These are phyloP conservation scores for Ceratobasidium sp. DNA, from an alignment of 1,284 basidiomycete species.

Conservation along the genomic window DNA sequence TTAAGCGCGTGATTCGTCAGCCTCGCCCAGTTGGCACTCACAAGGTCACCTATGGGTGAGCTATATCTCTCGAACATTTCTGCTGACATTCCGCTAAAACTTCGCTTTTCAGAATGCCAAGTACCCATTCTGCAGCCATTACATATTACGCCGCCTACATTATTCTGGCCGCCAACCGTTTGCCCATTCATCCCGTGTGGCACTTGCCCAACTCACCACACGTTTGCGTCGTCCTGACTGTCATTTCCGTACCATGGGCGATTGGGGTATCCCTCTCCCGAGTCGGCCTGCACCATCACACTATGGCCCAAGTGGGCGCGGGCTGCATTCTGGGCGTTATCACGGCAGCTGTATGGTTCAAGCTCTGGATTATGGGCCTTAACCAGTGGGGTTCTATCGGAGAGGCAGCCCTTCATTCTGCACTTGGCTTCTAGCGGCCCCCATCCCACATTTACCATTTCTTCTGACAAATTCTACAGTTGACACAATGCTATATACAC, in stretches of 20 bases:
- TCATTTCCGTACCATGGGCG: constrained; percentile 63
- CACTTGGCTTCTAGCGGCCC: constrained; percentile 1
- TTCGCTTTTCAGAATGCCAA: constrained; percentile 73
- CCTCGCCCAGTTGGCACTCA: constrained; percentile 64
- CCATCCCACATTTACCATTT: no score
- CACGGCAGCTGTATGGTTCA: constrained; percentile 67
- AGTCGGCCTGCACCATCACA: constrained; percentile 83
- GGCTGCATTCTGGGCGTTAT: constrained; percentile 66
- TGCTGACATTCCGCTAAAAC: no score
- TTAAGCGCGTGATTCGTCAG: constrained; percentile 73
- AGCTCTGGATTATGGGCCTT: constrained; percentile 55
- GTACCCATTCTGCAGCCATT: constrained; percentile 82
- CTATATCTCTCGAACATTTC: constrained; percentile 41
- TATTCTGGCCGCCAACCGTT: constrained; percentile 60
- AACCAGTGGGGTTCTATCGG: constrained; percentile 16
- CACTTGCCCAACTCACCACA: constrained; percentile 48
- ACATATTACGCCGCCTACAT: constrained; percentile 75
- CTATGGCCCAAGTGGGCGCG: constrained; percentile 72
- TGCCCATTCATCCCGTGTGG: constrained; percentile 60
- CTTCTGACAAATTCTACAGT: no score
- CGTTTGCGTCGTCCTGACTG: constrained; percentile 53
- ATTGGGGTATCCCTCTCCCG: constrained; percentile 67
- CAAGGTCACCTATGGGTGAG: constrained; percentile 71
- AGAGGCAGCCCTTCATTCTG: constrained; percentile 5
- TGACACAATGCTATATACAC: no score